Conservation (phyloP, 768 basidiomycete species). For the Cubamyces sp. region DNA sequence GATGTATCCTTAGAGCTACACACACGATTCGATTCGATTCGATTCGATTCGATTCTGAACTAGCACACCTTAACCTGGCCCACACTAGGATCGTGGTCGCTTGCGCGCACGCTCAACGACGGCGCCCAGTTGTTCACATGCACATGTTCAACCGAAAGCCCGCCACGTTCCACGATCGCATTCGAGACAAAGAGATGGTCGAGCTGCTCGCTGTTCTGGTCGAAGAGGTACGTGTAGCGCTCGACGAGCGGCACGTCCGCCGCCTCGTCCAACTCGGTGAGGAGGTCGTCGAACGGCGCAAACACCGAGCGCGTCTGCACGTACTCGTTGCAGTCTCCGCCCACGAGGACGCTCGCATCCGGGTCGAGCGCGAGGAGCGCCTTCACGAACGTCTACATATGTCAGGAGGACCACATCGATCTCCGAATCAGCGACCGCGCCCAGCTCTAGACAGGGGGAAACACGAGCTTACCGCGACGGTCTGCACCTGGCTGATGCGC, state of each 20-base stretch:
- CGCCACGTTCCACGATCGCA: conserved; percentile 42
- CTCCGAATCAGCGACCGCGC: neutral
- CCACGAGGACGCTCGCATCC: conserved; percentile 52
- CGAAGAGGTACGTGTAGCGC: conserved; percentile 63
- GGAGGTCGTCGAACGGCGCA: conserved; percentile 44
- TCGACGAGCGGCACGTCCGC: conserved; percentile 50
- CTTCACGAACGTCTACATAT: conserved; percentile 50
- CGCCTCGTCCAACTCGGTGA: conserved; percentile 54
- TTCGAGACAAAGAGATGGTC: conserved; percentile 58
- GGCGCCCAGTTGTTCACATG: conserved; percentile 63
- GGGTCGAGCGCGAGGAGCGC: conserved; percentile 47
- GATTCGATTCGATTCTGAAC: neutral
- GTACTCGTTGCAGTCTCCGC: conserved; percentile 67
- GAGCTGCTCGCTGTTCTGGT: conserved; percentile 59
- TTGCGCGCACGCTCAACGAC: conserved; percentile 44
- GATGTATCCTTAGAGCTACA: conserved; percentile 2
- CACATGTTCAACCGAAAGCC: conserved; percentile 54
- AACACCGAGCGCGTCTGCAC: conserved; percentile 55
- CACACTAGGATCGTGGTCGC: conserved; percentile 65
- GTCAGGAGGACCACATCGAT: no score
- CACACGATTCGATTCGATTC: neutral
- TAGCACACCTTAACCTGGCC: conserved; percentile 51
- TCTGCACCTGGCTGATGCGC: conserved; percentile 53
- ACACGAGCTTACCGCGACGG: conserved; percentile 48
- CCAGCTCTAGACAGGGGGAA: neutral